A percentile compares a stretch with the other conserved stretches of the same genome.
Evolutionary conservation across 139 green algal species (phyloP).

Genomic region (Raphidocelis subcapitata): DNA sequence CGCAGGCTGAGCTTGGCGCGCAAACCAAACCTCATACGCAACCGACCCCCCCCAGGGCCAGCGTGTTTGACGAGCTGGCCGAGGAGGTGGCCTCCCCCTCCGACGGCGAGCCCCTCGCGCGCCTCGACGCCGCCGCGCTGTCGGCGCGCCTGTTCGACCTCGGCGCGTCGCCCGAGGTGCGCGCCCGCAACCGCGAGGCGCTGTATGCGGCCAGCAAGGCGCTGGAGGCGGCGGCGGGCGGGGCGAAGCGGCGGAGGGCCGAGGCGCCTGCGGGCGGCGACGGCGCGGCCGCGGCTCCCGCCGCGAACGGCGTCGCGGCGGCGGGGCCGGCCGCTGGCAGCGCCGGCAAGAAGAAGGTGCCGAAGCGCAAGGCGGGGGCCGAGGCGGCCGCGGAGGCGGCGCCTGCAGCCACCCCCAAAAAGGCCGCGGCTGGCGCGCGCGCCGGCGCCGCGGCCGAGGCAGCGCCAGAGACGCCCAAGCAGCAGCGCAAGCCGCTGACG

Average conservation of each 20-base stretch:
- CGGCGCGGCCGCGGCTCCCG: too few species aligned
- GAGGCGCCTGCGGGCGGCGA: neutral
- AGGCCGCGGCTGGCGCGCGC: neutral
- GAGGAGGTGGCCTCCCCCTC: constrained; percentile 38
- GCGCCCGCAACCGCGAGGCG: constrained; percentile 57
- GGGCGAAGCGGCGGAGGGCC: constrained; percentile 12
- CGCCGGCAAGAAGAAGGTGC: constrained; percentile 12
- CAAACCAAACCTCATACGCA: too few species aligned
- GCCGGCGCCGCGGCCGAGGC: neutral
- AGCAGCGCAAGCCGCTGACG: neutral
- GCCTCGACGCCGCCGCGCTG: constrained; percentile 42
- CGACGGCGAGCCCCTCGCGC: constrained; percentile 17
- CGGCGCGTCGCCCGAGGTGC: constrained; percentile 36
- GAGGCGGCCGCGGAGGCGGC: neutral
- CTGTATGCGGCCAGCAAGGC: constrained; percentile 59
- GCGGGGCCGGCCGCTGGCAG: neutral
- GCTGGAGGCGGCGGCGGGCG: constrained; percentile 47
- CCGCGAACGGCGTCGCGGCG: too few species aligned
- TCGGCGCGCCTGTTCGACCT: constrained; percentile 61
- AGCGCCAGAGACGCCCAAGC: neutral
- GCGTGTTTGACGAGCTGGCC: constrained; percentile 57
- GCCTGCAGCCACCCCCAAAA: too few species aligned
- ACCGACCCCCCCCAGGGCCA: neutral
- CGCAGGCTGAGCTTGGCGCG: too few species aligned
- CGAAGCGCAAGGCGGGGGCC: constrained; percentile 1